Base-by-base conservation (phyloP, 495 filamentous ascomycete species). In the Aspergillus carlsbadensis region DNA sequence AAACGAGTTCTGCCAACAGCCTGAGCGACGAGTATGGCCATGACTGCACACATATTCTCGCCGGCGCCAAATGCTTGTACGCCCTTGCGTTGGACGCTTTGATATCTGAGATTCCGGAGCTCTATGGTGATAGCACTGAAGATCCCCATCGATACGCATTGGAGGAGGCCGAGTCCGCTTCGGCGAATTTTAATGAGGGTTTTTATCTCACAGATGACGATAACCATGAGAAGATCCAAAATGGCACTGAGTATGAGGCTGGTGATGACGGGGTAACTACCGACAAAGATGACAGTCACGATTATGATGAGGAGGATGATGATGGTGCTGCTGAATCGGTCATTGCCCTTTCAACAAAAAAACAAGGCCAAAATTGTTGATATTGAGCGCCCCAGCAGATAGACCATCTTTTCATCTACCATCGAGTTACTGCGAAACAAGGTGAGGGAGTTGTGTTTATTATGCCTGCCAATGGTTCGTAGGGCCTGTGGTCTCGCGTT, bases 1-100 rank as follows among this genome's bases (percentile, higher is more conserved):
- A 53, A 18, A 6, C 6, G 17, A 15, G 10, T 21, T 17, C 26
- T 20, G 31, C 20, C 7, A 2, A 26, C 15, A 18, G 29, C 3
- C 22, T 5, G 20, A 1, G 13, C 17, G 3, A 13, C 10, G 24
- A 18, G 10, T n/a, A 24, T 15, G 10, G 2, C 10, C 20, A 21
- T 6, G 34, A 50, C 24, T 2, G n/a, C 18, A 35, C 24, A 17
- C 37, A 47, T 45, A 29, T 50, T n/a, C 18, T 55, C 6, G 24
- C 7, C n/a, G 54, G 48, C 1, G 59, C 59, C 29, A 26, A 18
- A 20, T 31, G 15, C 0, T 21, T 58, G 18, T 51, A 51, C 17
- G 44, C 36, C 6, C 24, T 62, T 22, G 44, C 24, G 17, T 1
- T 33, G 10, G 51, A 55, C 14, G 55, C 54, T 13, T 11, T 22